Conservation (phyloP, 164 flowering plant species). For the Macadamia integrifolia region DNA sequence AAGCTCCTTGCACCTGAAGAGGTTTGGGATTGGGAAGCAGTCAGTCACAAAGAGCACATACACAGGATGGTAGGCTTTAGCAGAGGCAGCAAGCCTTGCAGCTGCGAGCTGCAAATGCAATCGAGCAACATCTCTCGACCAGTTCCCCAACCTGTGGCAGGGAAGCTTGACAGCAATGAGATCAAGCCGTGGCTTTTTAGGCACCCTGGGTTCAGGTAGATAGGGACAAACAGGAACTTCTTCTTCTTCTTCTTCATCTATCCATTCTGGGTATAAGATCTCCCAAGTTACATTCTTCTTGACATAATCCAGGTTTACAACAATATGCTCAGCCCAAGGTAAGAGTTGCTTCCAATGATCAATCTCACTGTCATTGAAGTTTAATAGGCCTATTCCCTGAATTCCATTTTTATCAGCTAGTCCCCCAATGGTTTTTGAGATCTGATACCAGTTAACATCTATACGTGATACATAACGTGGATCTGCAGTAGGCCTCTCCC, state of each 20-base stretch:
- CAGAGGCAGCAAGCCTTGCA: constrained; percentile 47
- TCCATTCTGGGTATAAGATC: constrained; percentile 55
- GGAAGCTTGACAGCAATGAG: constrained; percentile 59
- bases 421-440: constrained; percentile 19
- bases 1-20: constrained; percentile 57
- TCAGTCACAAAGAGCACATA: constrained; percentile 45
- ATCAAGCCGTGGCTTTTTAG: constrained; percentile 30
- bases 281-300: constrained; percentile 47
- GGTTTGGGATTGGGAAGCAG: constrained; percentile 53
- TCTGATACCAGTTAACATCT: constrained; percentile 37
- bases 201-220: constrained; percentile 25
- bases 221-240: constrained; percentile 47
- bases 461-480: constrained; percentile 34
- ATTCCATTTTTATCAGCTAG: constrained; percentile 19
- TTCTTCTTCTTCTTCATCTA: constrained; percentile 61
- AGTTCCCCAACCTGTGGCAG: constrained; percentile 29
- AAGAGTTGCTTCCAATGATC: constrained; percentile 29
- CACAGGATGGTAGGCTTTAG: constrained; percentile 25
- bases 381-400: constrained; percentile 41
- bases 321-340: constrained; percentile 21
- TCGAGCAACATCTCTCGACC: constrained; percentile 64
- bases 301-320: constrained; percentile 36
- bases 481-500: constrained; percentile 34
- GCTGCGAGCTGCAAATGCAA: constrained; percentile 58
- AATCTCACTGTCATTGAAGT: constrained; percentile 40